These are phyloP conservation scores for Yamadazyma conglobata DNA, from an alignment of 1,139 yeast genomes.

Conservation along the genomic window DNA sequence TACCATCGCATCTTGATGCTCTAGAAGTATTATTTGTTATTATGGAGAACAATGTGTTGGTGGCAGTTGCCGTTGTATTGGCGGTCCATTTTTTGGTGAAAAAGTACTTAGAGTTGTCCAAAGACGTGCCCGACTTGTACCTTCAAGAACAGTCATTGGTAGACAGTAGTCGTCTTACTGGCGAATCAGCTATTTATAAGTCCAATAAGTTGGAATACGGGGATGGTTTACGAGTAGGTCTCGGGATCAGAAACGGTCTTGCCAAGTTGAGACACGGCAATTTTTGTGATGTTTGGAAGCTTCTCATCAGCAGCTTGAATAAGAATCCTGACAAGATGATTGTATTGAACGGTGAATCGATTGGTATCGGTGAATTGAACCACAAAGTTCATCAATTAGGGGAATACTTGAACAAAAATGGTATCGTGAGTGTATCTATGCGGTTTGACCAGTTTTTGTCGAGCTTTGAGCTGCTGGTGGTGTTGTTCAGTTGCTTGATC, in stretches of 20 bases:
- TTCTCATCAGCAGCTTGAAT: slow-evolving; percentile 23
- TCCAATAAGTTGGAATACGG: slow-evolving; percentile 63
- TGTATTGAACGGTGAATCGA: slow-evolving; percentile 16
- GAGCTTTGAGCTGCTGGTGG: slow-evolving; percentile 19
- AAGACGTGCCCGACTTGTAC: slow-evolving; percentile 58
- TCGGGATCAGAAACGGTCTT: slow-evolving; percentile 55
- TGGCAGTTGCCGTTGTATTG: slow-evolving; percentile 19
- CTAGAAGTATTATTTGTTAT: slow-evolving; percentile 1
- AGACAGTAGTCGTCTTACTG: slow-evolving; percentile 50
- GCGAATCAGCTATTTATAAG: slow-evolving; percentile 64
- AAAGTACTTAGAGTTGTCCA: slow-evolving; percentile 25
- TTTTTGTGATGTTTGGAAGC: slow-evolving; percentile 61
- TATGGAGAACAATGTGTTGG: slow-evolving; percentile 12
- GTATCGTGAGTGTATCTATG: slow-evolving; percentile 18
- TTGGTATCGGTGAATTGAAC: slow-evolving; percentile 24
- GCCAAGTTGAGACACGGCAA: slow-evolving; percentile 69
- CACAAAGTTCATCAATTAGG: slow-evolving; percentile 19
- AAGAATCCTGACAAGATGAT: slow-evolving; percentile 14
- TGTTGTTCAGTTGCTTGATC: slow-evolving; percentile 29
- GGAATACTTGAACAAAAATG: slow-evolving; percentile 13
- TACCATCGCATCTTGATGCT: neutral
- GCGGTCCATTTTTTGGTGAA: slow-evolving; percentile 20
- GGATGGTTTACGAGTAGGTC: slow-evolving; percentile 60
- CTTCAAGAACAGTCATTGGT: slow-evolving; percentile 56
- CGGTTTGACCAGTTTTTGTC: slow-evolving; percentile 16